Conservation (phyloP, 2,329 filamentous ascomycete genomes). For the Corinectria fuckeliana region DNA sequence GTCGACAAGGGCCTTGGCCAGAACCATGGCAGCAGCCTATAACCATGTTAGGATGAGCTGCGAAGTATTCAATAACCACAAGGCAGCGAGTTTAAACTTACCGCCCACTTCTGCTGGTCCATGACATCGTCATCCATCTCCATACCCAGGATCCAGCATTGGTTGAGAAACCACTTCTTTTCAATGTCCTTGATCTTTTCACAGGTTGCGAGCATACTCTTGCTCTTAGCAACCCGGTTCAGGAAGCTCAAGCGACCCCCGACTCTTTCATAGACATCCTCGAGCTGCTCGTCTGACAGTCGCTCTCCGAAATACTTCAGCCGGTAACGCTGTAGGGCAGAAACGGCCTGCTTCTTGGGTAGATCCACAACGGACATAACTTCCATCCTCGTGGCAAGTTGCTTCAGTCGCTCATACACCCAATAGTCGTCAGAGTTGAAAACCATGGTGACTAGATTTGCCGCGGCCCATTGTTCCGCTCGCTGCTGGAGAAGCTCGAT, state of each 20-base stretch:
- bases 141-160: slow-evolving; percentile 74
- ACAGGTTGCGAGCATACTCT: slow-evolving; percentile 81
- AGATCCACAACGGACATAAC: slow-evolving; percentile 87
- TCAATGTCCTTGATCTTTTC: slow-evolving; percentile 73
- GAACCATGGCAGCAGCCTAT: slow-evolving; percentile 88
- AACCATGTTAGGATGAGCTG: slow-evolving; percentile 8
- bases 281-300: slow-evolving; percentile 62
- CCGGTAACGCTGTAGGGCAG: slow-evolving; percentile 81
- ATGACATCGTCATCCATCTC: slow-evolving; percentile 97
- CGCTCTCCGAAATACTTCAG: slow-evolving; percentile 74
- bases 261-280: slow-evolving; percentile 83
- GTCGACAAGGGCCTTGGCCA: slow-evolving; percentile 90
- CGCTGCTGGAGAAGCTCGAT: slow-evolving; percentile 95
- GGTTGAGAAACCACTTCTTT: slow-evolving; percentile 79
- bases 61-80: too few species aligned
- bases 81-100: too few species aligned
- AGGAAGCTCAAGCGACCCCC: slow-evolving; percentile 89
- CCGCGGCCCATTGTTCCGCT: slow-evolving; percentile 94
- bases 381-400: slow-evolving; percentile 92
- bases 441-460: slow-evolving; percentile 87
- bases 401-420: slow-evolving; percentile 95
- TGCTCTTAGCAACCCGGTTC: slow-evolving; percentile 86
- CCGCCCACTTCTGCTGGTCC: slow-evolving; percentile 95
- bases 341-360: slow-evolving; percentile 76
- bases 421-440: slow-evolving; percentile 99